A percentile compares a stretch with the other conserved stretches of the same genome.
Evolutionary conservation across 768 basidiomycete species (phyloP).

Genomic region (Russula dissimulans): DNA sequence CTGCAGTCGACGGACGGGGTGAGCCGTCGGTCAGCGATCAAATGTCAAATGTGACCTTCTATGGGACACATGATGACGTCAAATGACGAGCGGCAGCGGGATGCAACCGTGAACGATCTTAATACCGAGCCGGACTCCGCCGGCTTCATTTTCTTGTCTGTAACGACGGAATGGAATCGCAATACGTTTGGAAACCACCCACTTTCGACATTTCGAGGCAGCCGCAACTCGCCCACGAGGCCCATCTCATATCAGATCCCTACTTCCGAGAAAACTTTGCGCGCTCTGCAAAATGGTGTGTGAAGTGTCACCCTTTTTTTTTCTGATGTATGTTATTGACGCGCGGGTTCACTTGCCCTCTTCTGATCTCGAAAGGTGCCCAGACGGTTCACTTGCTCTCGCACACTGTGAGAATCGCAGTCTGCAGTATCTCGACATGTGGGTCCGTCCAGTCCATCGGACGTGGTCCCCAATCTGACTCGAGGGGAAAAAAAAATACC

Average conservation of each 20-base stretch:
- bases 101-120: not conserved
- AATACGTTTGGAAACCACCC: slow-evolving; percentile 15
- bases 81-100: no score
- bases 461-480: not conserved
- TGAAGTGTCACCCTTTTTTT: not conserved
- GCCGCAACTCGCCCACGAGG: slow-evolving; percentile 1
- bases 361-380: slow-evolving; percentile 42
- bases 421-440: slow-evolving; percentile 49
- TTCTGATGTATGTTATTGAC: not conserved
- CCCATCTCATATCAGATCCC: slow-evolving; percentile 3
- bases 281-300: slow-evolving; percentile 19
- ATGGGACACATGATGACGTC: no score
- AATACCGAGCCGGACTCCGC: not conserved
- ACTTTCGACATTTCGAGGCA: slow-evolving; percentile 8
- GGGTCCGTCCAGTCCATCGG: slow-evolving; percentile 17
- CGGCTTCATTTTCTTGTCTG: not conserved
- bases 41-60: no score
- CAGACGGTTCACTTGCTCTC: slow-evolving; percentile 62
- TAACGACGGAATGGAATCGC: not conserved
- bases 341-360: not conserved
- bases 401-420: slow-evolving; percentile 63
- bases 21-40: no score
- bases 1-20: no score
- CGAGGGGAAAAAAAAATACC: not conserved
- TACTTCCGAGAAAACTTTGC: slow-evolving; percentile 17